A percentile compares a stretch with the other conserved stretches of the same genome.
These are phyloP conservation scores for Buxus sempervirens DNA, from an alignment of 164 flowering plant genomes.

Conservation along the genomic window DNA sequence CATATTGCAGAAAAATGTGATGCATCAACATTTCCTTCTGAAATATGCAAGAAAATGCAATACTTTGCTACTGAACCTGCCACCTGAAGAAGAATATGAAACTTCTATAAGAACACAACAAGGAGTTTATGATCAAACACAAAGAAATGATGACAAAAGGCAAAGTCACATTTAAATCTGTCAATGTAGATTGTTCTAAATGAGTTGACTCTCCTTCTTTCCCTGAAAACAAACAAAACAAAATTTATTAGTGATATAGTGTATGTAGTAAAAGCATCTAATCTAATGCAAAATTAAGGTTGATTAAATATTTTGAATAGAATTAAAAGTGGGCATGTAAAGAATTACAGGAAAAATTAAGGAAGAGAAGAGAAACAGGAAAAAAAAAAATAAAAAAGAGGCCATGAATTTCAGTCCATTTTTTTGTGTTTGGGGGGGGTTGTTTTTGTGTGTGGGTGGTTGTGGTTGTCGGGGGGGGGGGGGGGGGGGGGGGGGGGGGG, in stretches of 20 bases:
- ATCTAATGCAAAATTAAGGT: no score
- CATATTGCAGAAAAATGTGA: constrained; percentile 71
- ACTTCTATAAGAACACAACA: neutral
- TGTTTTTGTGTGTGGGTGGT: no score
- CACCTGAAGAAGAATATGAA: constrained; percentile 41
- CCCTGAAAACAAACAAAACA: constrained; percentile 31
- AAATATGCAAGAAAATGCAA: constrained; percentile 65
- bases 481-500: no score
- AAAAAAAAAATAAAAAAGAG: no score
- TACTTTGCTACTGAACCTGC: constrained; percentile 53
- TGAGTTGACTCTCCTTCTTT: constrained; percentile 42
- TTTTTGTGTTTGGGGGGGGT: no score
- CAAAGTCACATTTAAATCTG: constrained; percentile 40
- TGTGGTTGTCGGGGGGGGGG: no score
- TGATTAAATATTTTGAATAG: no score
- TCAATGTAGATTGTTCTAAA: constrained; percentile 52
- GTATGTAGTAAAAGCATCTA: neutral
- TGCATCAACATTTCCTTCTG: constrained; percentile 64
- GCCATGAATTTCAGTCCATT: no score
- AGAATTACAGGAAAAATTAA: no score
- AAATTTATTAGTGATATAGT: no score
- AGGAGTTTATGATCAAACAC: neutral
- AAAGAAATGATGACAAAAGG: neutral
- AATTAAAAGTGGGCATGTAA: no score
- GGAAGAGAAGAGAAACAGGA: no score